phyloP scores from a whole-genome alignment of 2,329 filamentous ascomycete genomes.

The Zasmidium cellare region DNA sequence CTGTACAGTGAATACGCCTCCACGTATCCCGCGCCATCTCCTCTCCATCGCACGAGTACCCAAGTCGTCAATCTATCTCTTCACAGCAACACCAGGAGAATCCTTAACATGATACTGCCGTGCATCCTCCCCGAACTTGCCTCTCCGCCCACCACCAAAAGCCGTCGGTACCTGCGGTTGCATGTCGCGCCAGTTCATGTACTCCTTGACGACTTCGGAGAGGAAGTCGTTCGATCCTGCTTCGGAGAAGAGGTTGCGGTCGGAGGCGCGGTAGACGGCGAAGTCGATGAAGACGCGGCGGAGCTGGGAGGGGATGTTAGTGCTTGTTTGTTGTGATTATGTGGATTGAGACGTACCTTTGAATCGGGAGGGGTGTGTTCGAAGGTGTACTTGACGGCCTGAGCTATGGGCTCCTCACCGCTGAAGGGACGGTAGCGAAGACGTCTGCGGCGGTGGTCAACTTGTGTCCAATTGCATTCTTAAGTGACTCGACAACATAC shows the following conservation, averaged over 20 bases:
- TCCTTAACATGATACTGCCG: neutral
- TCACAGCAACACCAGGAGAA: neutral
- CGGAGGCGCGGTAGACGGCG: neutral
- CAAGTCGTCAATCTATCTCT: neutral
- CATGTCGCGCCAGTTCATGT: neutral
- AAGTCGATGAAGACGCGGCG: neutral
- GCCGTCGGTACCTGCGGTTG: neutral
- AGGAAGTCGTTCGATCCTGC: neutral
- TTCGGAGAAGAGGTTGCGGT: neutral
- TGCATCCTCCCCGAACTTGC: neutral
- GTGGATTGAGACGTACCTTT: neutral
- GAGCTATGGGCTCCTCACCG: neutral
- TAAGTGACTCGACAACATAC: neutral
- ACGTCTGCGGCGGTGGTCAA: neutral
- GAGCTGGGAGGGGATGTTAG: neutral
- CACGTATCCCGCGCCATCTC: no score
- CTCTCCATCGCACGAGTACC: no score
- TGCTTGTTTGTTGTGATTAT: neutral
- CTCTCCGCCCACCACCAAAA: neutral
- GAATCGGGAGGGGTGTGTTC: neutral
- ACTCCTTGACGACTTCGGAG: neutral
- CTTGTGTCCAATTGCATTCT: neutral
- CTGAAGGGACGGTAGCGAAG: neutral
- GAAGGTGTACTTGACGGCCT: neutral
- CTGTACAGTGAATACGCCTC: no score